A percentile compares a stretch with the other conserved stretches of the same genome.
Evolutionary conservation across 345 rosid species (phyloP).

Genomic region (Gossypium sturtianum): DNA sequence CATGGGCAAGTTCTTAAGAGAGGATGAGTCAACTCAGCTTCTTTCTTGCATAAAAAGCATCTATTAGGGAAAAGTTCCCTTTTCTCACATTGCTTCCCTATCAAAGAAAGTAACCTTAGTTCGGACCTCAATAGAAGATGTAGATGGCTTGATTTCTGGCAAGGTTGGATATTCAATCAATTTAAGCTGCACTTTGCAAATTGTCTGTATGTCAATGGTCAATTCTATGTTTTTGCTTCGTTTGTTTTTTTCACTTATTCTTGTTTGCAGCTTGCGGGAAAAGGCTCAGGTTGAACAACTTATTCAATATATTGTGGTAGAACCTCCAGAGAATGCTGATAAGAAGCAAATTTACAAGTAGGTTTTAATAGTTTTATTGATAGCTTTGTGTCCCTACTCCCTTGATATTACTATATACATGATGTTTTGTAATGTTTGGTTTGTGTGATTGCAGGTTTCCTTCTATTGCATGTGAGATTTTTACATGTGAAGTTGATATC

Average conservation of each 20-base stretch:
- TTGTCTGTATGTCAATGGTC: background rate
- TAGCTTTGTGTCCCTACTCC: background rate
- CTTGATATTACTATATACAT: background rate
- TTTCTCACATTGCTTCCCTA: background rate
- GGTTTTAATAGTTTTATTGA: conserved; percentile 14
- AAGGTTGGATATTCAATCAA: background rate
- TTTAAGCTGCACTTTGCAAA: background rate
- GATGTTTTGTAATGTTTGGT: conserved; percentile 1
- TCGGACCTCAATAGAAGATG: background rate
- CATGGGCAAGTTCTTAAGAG: background rate
- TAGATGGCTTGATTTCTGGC: background rate
- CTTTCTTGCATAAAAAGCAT: background rate
- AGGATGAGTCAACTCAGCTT: background rate
- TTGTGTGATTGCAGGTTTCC: conserved; percentile 52
- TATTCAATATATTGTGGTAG: conserved; percentile 69
- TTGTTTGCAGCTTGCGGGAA: conserved; percentile 66
- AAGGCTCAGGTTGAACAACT: conserved; percentile 76
- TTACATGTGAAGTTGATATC: conserved; percentile 90
- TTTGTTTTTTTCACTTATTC: background rate
- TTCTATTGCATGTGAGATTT: conserved; percentile 85
- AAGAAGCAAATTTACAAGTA: conserved; percentile 69
- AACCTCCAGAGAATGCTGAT: conserved; percentile 67
- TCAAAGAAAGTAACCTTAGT: background rate
- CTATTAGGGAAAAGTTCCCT: background rate
- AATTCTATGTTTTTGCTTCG: background rate